A percentile compares a stretch with the other conserved stretches of the same genome.
Conservation (phyloP, 192 early-diverging fungal genomes). For the Jimgerdemannia flammicorona region DNA sequence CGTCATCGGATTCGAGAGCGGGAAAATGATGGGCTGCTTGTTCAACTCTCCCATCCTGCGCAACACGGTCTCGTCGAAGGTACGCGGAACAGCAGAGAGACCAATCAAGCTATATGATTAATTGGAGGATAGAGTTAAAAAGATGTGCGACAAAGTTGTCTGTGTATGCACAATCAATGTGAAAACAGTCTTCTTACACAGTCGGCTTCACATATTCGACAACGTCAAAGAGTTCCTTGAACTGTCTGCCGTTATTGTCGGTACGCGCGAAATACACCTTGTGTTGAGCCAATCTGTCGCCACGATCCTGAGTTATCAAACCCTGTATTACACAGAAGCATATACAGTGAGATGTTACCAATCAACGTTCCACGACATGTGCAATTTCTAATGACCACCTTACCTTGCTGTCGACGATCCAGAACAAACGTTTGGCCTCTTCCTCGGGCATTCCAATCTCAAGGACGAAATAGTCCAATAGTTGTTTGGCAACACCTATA, state of each 20-base stretch:
- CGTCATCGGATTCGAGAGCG: constrained; percentile 81
- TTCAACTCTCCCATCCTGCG: constrained; percentile 72
- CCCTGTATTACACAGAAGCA: constrained; percentile 35
- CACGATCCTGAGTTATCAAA: constrained; percentile 83
- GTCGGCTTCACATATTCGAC: constrained; percentile 89
- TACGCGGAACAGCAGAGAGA: constrained; percentile 72
- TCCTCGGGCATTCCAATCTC: constrained; percentile 73
- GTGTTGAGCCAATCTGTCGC: constrained; percentile 78
- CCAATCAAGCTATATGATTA: constrained; percentile 63
- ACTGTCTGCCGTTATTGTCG: constrained; percentile 83
- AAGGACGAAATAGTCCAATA: constrained; percentile 75
- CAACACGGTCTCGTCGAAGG: constrained; percentile 72
- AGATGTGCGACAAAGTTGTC: not conserved
- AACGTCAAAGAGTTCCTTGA: constrained; percentile 64
- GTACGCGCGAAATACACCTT: constrained; percentile 84
- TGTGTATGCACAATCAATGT: not conserved
- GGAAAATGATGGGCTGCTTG: constrained; percentile 83
- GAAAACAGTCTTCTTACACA: constrained; percentile 23
- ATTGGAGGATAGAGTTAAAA: not conserved
- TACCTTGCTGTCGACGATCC: constrained; percentile 85
- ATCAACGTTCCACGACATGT: not conserved
- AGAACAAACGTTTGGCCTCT: constrained; percentile 68
- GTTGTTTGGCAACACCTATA: constrained; percentile 91
- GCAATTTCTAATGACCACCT: not conserved
- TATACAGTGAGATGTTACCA: too few relatives aligned